A percentile compares a stretch with the other conserved stretches of the same genome.
phyloP scores from a whole-genome alignment of 1,284 basidiomycete genomes.

The Phaffia rhodozyma region DNA sequence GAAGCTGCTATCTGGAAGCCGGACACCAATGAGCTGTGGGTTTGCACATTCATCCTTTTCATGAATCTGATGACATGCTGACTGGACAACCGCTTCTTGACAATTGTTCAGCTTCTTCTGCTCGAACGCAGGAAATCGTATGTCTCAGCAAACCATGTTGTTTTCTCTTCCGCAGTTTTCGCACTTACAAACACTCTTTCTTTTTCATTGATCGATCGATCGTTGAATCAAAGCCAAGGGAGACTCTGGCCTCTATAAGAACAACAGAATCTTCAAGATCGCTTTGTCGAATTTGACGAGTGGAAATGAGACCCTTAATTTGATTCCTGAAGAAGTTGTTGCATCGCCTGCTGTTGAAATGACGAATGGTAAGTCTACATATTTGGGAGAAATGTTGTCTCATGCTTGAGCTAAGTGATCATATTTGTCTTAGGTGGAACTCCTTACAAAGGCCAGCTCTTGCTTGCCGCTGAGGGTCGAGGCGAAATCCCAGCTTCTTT shows the following conservation, averaged over 20 bases:
- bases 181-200: background rate
- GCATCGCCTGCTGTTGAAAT: constrained; percentile 2
- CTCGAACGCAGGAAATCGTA: background rate
- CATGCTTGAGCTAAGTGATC: background rate
- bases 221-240: constrained; percentile 33
- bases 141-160: background rate
- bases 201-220: constrained; percentile 35
- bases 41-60: background rate
- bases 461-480: constrained; percentile 53
- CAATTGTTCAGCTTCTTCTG: background rate
- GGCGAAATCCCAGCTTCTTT: constrained; percentile 49
- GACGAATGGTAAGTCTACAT: constrained; percentile 22
- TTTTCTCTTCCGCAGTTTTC: no score
- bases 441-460: constrained; percentile 40
- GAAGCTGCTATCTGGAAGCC: constrained; percentile 52
- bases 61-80: no score
- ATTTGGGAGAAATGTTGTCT: background rate
- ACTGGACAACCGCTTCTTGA: background rate
- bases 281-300: constrained; percentile 27
- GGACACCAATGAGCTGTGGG: constrained; percentile 41
- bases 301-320: constrained; percentile 36
- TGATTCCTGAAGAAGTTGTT: constrained; percentile 44
- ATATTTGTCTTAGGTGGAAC: constrained; percentile 16
- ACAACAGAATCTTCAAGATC: constrained; percentile 30
- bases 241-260: constrained; percentile 34